Evolutionary conservation across 106 monocot species (phyloP).

Genomic region (Gastrodia elata): DNA sequence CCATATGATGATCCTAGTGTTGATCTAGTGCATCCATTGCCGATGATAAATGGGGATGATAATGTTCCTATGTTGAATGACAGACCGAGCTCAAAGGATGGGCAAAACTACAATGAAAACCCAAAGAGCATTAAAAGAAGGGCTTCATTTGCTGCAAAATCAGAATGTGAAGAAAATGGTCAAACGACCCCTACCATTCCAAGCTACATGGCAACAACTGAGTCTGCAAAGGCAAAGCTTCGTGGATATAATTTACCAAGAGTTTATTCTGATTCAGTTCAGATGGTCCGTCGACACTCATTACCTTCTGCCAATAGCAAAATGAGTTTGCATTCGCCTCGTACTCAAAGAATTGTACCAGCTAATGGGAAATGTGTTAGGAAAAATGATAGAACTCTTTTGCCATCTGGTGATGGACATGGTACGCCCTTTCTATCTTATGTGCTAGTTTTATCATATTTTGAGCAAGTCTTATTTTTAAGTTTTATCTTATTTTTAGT

Average conservation of each 20-base stretch:
- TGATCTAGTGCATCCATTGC: conserved; percentile 11
- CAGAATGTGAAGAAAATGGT: conserved; percentile 52
- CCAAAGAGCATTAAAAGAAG: conserved; percentile 57
- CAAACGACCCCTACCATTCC: conserved; percentile 54
- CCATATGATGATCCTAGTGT: conserved; percentile 6
- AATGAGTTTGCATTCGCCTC: conserved; percentile 40
- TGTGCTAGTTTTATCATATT: not conserved
- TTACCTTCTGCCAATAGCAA: conserved; percentile 61
- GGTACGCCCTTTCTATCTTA: conserved; percentile 4
- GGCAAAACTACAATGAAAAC: conserved; percentile 26
- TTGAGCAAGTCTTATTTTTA: not conserved
- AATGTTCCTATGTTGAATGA: conserved; percentile 15
- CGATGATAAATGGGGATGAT: conserved; percentile 26
- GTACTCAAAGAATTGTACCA: conserved; percentile 39
- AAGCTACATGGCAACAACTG: conserved; percentile 76
- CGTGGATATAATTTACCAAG: conserved; percentile 55
- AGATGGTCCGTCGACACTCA: conserved; percentile 69
- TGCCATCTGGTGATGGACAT: conserved; percentile 49
- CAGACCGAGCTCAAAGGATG: conserved; percentile 37
- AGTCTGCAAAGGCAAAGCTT: conserved; percentile 76
- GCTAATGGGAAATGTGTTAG: conserved; percentile 1
- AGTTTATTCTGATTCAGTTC: conserved; percentile 50
- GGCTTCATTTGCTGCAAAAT: conserved; percentile 55
- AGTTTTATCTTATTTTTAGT: not conserved
- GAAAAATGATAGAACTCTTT: conserved; percentile 36